These are phyloP conservation scores for Boletus sp. DNA, from an alignment of 768 basidiomycete species.

Conservation along the genomic window DNA sequence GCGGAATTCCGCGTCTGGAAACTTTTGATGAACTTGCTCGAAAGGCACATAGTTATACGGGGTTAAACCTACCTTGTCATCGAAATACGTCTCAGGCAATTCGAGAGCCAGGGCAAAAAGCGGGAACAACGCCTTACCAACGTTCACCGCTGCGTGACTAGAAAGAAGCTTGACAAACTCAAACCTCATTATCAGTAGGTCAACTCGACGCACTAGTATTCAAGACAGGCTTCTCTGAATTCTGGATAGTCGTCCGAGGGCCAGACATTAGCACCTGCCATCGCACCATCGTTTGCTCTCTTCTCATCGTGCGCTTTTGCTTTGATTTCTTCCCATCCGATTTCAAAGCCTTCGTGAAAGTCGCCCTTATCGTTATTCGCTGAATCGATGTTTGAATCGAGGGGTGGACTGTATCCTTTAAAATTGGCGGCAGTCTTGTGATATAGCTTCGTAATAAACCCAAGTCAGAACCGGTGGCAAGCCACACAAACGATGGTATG, in stretches of 20 bases:
- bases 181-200: constrained; percentile 12
- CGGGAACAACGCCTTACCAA: constrained; percentile 61
- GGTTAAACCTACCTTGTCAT: constrained; percentile 51
- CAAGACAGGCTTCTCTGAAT: constrained; percentile 56
- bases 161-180: constrained; percentile 21
- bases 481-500: not conserved
- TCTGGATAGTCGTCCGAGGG: constrained; percentile 56
- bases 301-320: constrained; percentile 24
- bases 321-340: constrained; percentile 64
- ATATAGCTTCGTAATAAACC: constrained; percentile 48
- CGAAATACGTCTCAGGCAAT: constrained; percentile 58
- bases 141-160: constrained; percentile 49
- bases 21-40: not conserved
- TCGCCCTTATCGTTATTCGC: constrained; percentile 67
- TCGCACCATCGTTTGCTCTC: constrained; percentile 45
- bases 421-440: constrained; percentile 66
- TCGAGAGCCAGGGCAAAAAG: constrained; percentile 68
- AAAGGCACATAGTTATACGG: not conserved
- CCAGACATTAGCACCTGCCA: constrained; percentile 79
- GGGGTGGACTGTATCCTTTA: constrained; percentile 69
- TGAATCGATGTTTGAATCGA: constrained; percentile 73
- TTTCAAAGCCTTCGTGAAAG: constrained; percentile 86
- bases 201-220: constrained; percentile 57
- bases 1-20: constrained; percentile 57
- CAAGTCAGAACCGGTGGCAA: not conserved